Conservation (phyloP, 805 yeast species). For the Candida parachauliodes region DNA sequence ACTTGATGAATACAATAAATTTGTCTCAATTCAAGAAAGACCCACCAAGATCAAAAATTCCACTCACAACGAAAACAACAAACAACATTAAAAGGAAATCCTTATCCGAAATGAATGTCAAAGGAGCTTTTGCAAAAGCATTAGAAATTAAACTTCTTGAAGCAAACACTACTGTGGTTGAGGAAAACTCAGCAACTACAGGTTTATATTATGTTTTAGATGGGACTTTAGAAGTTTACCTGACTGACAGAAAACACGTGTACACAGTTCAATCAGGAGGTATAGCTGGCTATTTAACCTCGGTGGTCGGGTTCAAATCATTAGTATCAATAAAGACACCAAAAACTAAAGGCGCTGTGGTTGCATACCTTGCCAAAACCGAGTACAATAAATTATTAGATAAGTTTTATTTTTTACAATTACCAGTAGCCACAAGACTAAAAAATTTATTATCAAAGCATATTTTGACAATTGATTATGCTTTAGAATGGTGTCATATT, state of each 20-base stretch:
- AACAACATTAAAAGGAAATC: slow-evolving; percentile 1
- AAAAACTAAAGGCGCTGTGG: slow-evolving; percentile 52
- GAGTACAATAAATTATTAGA: slow-evolving; percentile 68
- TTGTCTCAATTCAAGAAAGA: slow-evolving; percentile 1
- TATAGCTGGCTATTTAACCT: slow-evolving; percentile 81
- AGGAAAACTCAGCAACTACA: slow-evolving; percentile 60
- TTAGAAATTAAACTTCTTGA: slow-evolving; percentile 53
- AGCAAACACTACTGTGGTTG: slow-evolving; percentile 54
- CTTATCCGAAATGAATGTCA: slow-evolving; percentile 27
- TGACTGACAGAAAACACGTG: slow-evolving; percentile 28
- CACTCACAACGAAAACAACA: not conserved
- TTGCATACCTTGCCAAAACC: slow-evolving; percentile 64
- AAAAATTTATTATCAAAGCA: slow-evolving; percentile 64
- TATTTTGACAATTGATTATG: slow-evolving; percentile 76
- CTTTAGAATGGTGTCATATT: slow-evolving; percentile 90
- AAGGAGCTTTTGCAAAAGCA: slow-evolving; percentile 54
- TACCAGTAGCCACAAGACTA: slow-evolving; percentile 73
- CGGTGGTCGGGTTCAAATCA: slow-evolving; percentile 75
- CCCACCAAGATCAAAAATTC: not conserved
- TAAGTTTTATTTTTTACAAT: slow-evolving; percentile 67
- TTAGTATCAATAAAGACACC: slow-evolving; percentile 67
- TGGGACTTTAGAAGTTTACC: slow-evolving; percentile 66
- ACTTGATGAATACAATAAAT: slow-evolving; percentile 9
- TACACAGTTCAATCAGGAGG: slow-evolving; percentile 73
- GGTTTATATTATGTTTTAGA: slow-evolving; percentile 81